Evolutionary conservation across 2,329 filamentous ascomycete species (phyloP), one percentile per base, ranked within the genome.

Genomic region (Davidsoniella eucalypti): DNA sequence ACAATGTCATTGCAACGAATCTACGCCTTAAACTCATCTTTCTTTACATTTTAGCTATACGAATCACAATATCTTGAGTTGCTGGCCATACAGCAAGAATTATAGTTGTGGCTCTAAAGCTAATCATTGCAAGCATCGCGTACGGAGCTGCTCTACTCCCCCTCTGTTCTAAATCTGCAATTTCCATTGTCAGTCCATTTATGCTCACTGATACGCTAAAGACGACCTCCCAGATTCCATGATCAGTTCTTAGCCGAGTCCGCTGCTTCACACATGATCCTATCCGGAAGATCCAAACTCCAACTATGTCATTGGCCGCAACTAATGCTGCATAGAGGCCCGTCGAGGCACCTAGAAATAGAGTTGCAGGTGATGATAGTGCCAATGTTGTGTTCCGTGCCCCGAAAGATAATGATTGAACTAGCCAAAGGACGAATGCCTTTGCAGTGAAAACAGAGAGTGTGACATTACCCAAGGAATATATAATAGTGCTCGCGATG

Each of bases 151-250:
- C 70, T 1, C 64, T 66, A 54, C 69, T 75, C 49, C 64, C 64
- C 6, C 65, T 67, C 59, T 76, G 72, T 51, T 77, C 75, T 12
- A 78, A 63, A 53, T 75, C 72, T 0, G 74, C 67, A 0, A 75
- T 74, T 2, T 75, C 75, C 72, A 78, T 76, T 3, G 75, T 75
- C 0, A 73, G 73, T 1, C 72, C 72, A 55, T 78, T 78, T 62
- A 77, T 69, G 2, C 75, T 75, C 45, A 76, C 66, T 0, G 72
- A 65, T 36, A 73, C 65, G 36, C 74, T 75, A 0, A 69, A 63
- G 0, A 72, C 72, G 2, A 29, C 26, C 26, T 29, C 7, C 26
- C 26, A 29, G 1, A 29, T 7, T 29, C 26, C 26, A 29, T 29
- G 26, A 8, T 10, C 6, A 29, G 26, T 10, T 29, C 10, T 5